Conservation (phyloP, 2,329 filamentous ascomycete genomes). For the Colletotrichum liaoningense region DNA sequence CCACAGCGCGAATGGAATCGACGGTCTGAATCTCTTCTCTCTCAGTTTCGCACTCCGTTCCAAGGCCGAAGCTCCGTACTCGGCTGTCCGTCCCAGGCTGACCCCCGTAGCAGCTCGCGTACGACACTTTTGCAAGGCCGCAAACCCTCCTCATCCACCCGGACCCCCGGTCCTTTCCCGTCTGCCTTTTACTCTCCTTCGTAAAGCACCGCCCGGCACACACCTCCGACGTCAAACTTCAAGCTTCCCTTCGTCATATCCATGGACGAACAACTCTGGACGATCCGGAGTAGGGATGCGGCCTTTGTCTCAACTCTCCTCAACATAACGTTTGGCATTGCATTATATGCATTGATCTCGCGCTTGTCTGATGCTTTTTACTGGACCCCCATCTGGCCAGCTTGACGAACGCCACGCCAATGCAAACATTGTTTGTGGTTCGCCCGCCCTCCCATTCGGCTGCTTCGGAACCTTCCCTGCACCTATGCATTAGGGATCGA, state of each 20-base stretch:
- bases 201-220: not conserved
- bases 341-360: slow-evolving; percentile 34
- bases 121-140: not conserved
- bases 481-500: slow-evolving; percentile 32
- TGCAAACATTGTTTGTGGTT: slow-evolving; percentile 28
- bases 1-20: not conserved
- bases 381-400: not conserved
- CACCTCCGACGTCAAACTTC: slow-evolving; percentile 27
- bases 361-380: not conserved
- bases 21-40: not conserved
- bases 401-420: slow-evolving; percentile 29
- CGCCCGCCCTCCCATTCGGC: slow-evolving; percentile 26
- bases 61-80: not conserved
- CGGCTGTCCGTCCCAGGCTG: not conserved
- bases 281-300: slow-evolving; percentile 3
- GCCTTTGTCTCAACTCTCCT: slow-evolving; percentile 1
- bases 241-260: slow-evolving; percentile 21
- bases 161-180: not conserved
- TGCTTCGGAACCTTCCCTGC: slow-evolving; percentile 31
- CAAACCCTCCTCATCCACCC: slow-evolving; percentile 2
- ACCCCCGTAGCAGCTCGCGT: not conserved
- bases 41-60: not conserved
- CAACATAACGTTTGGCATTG: slow-evolving; percentile 15
- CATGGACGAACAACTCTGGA: slow-evolving; percentile 29
- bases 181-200: not conserved